Evolutionary conservation across 2,329 filamentous ascomycete genomes (phyloP), one percentile per base, ranked within the genome.

Genomic region (Cercospora beticola): DNA sequence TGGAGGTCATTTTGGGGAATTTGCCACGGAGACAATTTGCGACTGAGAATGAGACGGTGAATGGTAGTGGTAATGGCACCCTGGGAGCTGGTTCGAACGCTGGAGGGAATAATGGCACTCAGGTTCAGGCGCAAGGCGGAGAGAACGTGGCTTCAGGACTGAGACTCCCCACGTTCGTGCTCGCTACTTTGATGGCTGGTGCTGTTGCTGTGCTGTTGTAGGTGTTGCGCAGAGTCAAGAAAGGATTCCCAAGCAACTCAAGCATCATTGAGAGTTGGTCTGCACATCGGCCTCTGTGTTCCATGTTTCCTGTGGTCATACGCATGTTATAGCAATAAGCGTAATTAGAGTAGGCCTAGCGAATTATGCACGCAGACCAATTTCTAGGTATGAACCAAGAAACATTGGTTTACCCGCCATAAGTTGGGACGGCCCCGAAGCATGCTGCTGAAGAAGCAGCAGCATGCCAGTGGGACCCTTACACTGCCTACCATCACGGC

Each of bases 101-200:
- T 3, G 49, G 10, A 6, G 49, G 7, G 21, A n/a, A 30, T 0
- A 52, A 21, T 49, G 60, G 67, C 14, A 66, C 58, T 10, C 30
- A 43, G 31, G 56, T 46, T 2, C 33, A 62, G 4, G n/a, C 12
- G 10, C 33, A 46, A n/a, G 36, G 40, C 14, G 23, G 33, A 26
- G 12, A 49, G 59, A 62, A 62, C 31, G 59, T 40, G 70, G 87
- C 85, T 77, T 97, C 92, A 80, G 94, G 97, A 83, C 92, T 90
- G 86, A 99, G 98, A 70, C 91, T 91, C 80, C 98, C 95, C 79
- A 99, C 97, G 81, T 46, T 46, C 12, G 59, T n/a, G 23, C 21
- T 62, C 12, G 26, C 33, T 26, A 23, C 59, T 62, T 23, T 49
- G 33, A 30, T 62, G 59, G 16, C 36, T 33, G 59, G 59, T 43